Evolutionary conservation across 345 rosid species (phyloP).

Genomic region (Nasturtium officinale): DNA sequence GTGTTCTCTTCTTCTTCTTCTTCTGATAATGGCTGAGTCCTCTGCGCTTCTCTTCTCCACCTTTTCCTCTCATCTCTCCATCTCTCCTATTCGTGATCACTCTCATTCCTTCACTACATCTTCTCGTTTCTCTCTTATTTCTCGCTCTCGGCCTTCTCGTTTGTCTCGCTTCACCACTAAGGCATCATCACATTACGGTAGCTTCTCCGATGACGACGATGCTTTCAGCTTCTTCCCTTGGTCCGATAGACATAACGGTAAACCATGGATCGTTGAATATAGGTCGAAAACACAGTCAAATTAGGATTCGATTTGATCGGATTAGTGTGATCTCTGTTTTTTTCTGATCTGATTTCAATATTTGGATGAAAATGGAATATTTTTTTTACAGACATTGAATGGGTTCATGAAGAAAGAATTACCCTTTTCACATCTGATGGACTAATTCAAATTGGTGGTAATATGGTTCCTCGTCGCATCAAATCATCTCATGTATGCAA

Average conservation of each 20-base stretch:
- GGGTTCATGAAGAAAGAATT: slow-evolving; percentile 84
- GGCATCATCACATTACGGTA: slow-evolving; percentile 59
- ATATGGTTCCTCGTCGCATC: slow-evolving; percentile 71
- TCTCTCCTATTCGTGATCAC: slow-evolving; percentile 34
- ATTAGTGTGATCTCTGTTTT: not conserved
- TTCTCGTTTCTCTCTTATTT: slow-evolving; percentile 35
- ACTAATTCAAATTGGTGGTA: slow-evolving; percentile 86
- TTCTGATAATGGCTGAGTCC: slow-evolving; percentile 53
- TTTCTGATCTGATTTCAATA: not conserved
- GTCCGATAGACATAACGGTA: slow-evolving; percentile 63
- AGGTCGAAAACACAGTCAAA: not conserved
- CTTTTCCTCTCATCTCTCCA: slow-evolving; percentile 34
- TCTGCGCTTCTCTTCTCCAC: slow-evolving; percentile 42
- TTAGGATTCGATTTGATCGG: not conserved
- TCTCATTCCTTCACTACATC: slow-evolving; percentile 21
- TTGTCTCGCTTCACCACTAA: slow-evolving; percentile 50
- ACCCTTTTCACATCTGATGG: slow-evolving; percentile 89
- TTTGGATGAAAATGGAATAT: not conserved
- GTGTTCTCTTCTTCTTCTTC: slow-evolving; percentile 26
- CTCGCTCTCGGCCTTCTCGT: slow-evolving; percentile 46
- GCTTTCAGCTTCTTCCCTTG: slow-evolving; percentile 71
- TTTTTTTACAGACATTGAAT: slow-evolving; percentile 48
- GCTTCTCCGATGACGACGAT: slow-evolving; percentile 67
- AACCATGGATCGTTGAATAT: not conserved
- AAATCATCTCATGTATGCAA: slow-evolving; percentile 58